Percentiles rank a stretch among this genome's conserved stretches.
phyloP scores from a whole-genome alignment of 2,329 filamentous ascomycete species.

The Aphanocladium album region DNA sequence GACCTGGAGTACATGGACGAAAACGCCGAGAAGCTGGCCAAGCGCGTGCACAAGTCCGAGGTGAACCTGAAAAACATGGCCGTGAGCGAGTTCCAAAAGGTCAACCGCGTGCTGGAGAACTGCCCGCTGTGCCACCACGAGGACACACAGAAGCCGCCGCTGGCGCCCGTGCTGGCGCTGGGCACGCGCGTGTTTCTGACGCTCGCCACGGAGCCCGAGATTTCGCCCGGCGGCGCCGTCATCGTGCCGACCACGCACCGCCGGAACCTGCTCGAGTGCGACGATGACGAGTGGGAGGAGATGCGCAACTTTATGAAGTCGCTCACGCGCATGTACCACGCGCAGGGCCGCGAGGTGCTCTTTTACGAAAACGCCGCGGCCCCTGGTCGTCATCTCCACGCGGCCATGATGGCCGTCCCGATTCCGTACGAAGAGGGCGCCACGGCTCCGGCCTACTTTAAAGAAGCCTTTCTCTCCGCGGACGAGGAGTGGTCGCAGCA shows the following conservation, averaged over 20 bases:
- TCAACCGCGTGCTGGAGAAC: slow-evolving; percentile 77
- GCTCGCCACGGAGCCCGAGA: slow-evolving; percentile 81
- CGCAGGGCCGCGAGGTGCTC: slow-evolving; percentile 83
- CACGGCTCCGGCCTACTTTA: slow-evolving; percentile 90
- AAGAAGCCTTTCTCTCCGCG: slow-evolving; percentile 80
- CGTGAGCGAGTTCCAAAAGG: slow-evolving; percentile 82
- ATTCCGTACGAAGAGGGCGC: slow-evolving; percentile 89
- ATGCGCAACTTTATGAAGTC: slow-evolving; percentile 99
- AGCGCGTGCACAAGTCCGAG: slow-evolving; percentile 81
- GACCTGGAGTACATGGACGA: slow-evolving; percentile 97
- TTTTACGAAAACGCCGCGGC: slow-evolving; percentile 97
- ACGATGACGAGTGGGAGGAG: slow-evolving; percentile 99
- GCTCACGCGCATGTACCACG: slow-evolving; percentile 88
- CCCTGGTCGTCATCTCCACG: slow-evolving; percentile 73
- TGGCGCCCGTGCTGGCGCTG: slow-evolving; percentile 81
- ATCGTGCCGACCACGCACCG: slow-evolving; percentile 87
- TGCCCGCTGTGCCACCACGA: slow-evolving; percentile 94
- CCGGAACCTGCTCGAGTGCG: slow-evolving; percentile 89
- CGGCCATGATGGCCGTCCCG: slow-evolving; percentile 78
- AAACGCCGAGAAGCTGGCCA: slow-evolving; percentile 85
- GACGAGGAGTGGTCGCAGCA: slow-evolving; percentile 97
- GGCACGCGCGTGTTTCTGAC: slow-evolving; percentile 85
- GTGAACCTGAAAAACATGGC: slow-evolving; percentile 82
- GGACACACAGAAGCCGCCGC: slow-evolving; percentile 65
- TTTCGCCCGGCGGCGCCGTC: slow-evolving; percentile 76